Evolutionary conservation across 2,329 filamentous ascomycete genomes (phyloP).

Genomic region (Phyllosticta citrichinensis): DNA sequence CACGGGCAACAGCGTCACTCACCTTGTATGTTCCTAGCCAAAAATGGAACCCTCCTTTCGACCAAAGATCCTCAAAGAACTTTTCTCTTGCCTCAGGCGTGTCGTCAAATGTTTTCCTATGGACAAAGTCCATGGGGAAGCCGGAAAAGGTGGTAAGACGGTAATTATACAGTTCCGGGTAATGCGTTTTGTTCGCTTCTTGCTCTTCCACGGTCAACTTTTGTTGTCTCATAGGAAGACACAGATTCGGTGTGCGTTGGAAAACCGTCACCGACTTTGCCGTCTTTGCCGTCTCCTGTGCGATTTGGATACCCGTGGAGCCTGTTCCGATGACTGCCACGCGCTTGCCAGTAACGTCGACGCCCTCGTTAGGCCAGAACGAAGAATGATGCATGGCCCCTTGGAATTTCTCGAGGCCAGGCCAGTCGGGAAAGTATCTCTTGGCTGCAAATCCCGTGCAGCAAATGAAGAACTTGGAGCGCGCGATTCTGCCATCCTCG

Average conservation of each 20-base stretch:
- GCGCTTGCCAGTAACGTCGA: constrained; percentile 49
- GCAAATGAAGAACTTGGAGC: constrained; percentile 42
- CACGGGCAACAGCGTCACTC: neutral
- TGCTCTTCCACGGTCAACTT: constrained; percentile 43
- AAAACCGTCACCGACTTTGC: constrained; percentile 48
- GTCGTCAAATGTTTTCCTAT: constrained; percentile 44
- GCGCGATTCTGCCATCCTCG: constrained; percentile 41
- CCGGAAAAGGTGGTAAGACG: constrained; percentile 41
- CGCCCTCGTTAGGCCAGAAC: constrained; percentile 48
- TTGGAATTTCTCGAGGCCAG: constrained; percentile 49
- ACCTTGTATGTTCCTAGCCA: constrained; percentile 33
- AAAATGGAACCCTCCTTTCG: constrained; percentile 31
- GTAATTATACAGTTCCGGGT: constrained; percentile 40
- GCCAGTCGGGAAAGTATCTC: constrained; percentile 51
- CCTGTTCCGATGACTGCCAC: constrained; percentile 56
- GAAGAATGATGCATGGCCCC: constrained; percentile 51
- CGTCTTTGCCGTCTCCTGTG: constrained; percentile 48
- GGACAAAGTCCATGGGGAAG: constrained; percentile 46
- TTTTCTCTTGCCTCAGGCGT: constrained; percentile 32
- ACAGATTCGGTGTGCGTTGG: constrained; percentile 57
- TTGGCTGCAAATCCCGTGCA: constrained; percentile 50
- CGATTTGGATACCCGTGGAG: constrained; percentile 54
- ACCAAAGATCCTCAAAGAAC: constrained; percentile 34
- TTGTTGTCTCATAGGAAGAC: constrained; percentile 49
- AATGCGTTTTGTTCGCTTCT: constrained; percentile 31